phyloP scores from a whole-genome alignment of 164 flowering plant genomes.

The Vitis amurensis region DNA sequence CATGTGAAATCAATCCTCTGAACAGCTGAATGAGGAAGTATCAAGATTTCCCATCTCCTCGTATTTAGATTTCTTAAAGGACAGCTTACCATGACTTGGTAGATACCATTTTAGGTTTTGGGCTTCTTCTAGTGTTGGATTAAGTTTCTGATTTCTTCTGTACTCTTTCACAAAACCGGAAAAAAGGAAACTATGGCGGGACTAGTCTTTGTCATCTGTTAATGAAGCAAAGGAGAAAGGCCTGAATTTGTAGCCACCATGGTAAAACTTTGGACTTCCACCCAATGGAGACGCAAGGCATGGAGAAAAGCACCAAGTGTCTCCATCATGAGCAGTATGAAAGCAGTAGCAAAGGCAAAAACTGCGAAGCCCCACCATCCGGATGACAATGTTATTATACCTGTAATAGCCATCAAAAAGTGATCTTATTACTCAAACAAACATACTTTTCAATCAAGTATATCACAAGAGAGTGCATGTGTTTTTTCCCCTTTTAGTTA shows the following conservation, averaged over 20 bases:
- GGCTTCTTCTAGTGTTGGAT: background rate
- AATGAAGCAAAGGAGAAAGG: constrained; percentile 79
- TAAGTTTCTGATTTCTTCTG: background rate
- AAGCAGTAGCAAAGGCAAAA: constrained; percentile 87
- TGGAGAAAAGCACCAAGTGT: constrained; percentile 91
- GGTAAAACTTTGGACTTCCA: constrained; percentile 86
- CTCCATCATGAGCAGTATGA: constrained; percentile 91
- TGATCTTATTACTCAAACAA: background rate
- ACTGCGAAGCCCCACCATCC: constrained; percentile 67
- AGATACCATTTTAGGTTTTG: background rate
- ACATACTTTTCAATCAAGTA: too few species aligned
- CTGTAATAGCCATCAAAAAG: constrained; percentile 34
- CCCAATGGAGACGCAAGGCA: constrained; percentile 96
- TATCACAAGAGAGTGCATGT: background rate
- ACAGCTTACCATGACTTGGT: background rate
- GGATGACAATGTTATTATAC: constrained; percentile 65
- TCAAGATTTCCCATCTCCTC: too few species aligned
- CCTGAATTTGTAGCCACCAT: constrained; percentile 86
- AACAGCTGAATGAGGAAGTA: too few species aligned
- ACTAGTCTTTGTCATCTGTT: constrained; percentile 68
- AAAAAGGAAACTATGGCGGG: background rate
- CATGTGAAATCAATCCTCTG: too few species aligned
- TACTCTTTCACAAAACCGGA: background rate
- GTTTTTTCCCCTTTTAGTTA: too few species aligned
- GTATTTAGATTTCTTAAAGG: background rate